Conservation (phyloP, 2,329 filamentous ascomycete genomes). For the Sclerotinia minor region DNA sequence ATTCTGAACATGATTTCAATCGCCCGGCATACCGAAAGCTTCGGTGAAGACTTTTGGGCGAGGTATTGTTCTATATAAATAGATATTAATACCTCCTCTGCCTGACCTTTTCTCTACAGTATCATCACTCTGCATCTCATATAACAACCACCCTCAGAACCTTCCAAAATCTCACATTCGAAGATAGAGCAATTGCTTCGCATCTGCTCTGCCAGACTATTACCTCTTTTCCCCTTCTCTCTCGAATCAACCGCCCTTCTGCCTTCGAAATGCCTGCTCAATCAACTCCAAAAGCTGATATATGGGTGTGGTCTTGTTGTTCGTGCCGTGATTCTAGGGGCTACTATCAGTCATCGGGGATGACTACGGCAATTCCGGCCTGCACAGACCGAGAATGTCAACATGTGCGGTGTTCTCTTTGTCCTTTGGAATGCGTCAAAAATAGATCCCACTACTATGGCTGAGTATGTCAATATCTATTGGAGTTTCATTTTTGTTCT, state of each 20-base stretch:
- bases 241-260: background rate
- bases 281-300: slow-evolving; percentile 1
- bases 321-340: slow-evolving; percentile 1
- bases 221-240: background rate
- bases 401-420: background rate
- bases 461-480: slow-evolving; percentile 8
- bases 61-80: background rate
- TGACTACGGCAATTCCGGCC: slow-evolving; percentile 10
- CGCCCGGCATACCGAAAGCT: slow-evolving; percentile 1
- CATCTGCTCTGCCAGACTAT: background rate
- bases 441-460: background rate
- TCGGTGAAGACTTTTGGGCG: background rate
- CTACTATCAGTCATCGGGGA: slow-evolving; percentile 7
- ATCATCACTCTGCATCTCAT: background rate
- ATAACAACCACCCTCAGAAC: background rate
- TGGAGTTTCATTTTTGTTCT: background rate
- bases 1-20: background rate
- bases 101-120: background rate
- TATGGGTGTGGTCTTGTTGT: slow-evolving; percentile 17
- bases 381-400: background rate
- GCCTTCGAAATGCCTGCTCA: slow-evolving; percentile 11
- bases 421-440: background rate
- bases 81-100: background rate
- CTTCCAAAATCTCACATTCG: background rate
- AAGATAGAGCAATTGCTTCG: background rate